Conservation (phyloP, 106 monocot genomes). For the Chionographis japonica region DNA sequence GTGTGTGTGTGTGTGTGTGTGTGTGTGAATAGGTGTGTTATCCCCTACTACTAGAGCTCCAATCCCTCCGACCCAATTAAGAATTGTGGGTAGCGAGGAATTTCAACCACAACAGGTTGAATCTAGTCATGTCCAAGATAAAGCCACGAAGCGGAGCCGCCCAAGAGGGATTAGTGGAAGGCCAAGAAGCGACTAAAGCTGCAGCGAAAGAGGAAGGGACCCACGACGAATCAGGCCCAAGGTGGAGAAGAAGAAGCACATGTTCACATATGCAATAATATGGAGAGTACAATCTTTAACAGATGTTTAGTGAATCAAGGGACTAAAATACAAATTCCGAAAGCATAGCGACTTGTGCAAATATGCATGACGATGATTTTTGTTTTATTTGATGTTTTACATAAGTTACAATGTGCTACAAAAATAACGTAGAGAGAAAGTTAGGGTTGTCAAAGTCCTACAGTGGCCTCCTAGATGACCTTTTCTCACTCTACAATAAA, state of each 20-base stretch:
- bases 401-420: no score
- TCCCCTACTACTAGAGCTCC: background rate
- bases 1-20: background rate
- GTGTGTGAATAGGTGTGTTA: background rate
- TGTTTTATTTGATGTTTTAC: no score
- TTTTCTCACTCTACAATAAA: no score
- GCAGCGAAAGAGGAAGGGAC: constrained; percentile 10
- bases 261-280: background rate
- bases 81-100: background rate
- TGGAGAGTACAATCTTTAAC: no score
- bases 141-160: constrained; percentile 3
- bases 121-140: background rate
- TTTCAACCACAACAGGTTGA: constrained; percentile 4
- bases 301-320: no score
- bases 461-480: no score
- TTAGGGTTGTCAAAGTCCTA: no score
- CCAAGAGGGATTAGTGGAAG: constrained; percentile 7
- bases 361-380: no score
- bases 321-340: no score
- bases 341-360: no score
- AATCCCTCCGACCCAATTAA: background rate
- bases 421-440: no score
- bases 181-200: constrained; percentile 15
- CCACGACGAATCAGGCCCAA: constrained; percentile 1
- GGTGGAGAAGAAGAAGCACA: constrained; percentile 8